Percentiles rank a stretch among this genome's conserved stretches.
These are phyloP conservation scores for Arabidopsis arenosa DNA, from an alignment of 345 rosid species.

Conservation along the genomic window DNA sequence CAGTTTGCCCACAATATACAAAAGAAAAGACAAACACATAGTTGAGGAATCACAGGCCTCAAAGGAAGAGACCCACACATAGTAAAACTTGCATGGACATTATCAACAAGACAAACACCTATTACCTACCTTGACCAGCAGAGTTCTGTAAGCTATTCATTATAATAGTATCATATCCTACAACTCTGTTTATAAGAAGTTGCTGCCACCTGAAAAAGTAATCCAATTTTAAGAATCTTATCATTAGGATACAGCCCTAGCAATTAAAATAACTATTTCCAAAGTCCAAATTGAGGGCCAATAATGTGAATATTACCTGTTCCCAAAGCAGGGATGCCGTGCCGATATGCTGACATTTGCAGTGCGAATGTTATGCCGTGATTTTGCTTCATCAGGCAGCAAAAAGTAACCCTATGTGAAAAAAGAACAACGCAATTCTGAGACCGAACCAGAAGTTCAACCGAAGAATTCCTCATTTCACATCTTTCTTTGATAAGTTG, in stretches of 20 bases:
- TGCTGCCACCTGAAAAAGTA: conserved; percentile 94
- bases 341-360: conserved; percentile 88
- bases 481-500: conserved; percentile 11
- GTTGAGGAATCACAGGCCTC: conserved; percentile 11
- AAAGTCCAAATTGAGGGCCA: conserved; percentile 22
- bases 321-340: conserved; percentile 94
- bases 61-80: conserved; percentile 16
- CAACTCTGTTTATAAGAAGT: conserved; percentile 95
- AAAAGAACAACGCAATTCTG: conserved; percentile 5
- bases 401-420: conserved; percentile 81
- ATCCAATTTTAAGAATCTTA: conserved; percentile 22
- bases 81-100: background rate
- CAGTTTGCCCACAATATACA: conserved; percentile 3
- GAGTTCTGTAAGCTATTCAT: conserved; percentile 91
- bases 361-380: conserved; percentile 82
- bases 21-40: conserved; percentile 10
- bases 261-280: background rate
- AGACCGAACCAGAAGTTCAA: conserved; percentile 21
- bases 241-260: conserved; percentile 21
- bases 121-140: conserved; percentile 84
- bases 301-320: conserved; percentile 63
- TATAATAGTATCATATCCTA: conserved; percentile 98
- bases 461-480: conserved; percentile 12
- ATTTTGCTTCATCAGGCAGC: conserved; percentile 87
- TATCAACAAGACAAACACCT: conserved; percentile 26